A percentile compares a stretch with the other conserved stretches of the same genome.
Conservation (phyloP, 108 stramenopile species). For the Cylindrotheca closterium region DNA sequence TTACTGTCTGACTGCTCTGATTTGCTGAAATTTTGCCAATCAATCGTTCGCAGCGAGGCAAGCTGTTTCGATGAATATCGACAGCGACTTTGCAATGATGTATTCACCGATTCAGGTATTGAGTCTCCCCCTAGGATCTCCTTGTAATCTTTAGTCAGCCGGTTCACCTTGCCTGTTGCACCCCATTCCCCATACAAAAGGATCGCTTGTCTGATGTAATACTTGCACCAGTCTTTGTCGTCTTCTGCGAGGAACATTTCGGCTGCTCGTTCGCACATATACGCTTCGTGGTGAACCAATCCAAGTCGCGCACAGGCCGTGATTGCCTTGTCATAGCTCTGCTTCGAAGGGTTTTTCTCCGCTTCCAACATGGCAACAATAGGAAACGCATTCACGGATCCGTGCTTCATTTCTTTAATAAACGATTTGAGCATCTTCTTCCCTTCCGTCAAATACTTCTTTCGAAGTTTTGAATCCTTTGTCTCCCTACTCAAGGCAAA, state of each 20-base stretch:
- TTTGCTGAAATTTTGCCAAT: constrained; percentile 8
- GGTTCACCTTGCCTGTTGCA: constrained; percentile 34
- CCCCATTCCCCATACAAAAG: constrained; percentile 48
- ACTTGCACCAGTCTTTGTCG: constrained; percentile 25
- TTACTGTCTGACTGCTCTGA: too few species aligned
- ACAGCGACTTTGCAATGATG: constrained; percentile 24
- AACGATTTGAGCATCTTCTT: constrained; percentile 24
- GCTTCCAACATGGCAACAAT: constrained; percentile 24
- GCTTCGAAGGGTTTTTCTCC: constrained; percentile 32
- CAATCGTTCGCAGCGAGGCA: constrained; percentile 10
- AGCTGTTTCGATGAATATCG: constrained; percentile 21
- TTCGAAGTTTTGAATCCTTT: not conserved
- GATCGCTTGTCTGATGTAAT: constrained; percentile 29
- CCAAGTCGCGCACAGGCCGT: constrained; percentile 27
- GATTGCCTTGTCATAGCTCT: constrained; percentile 32
- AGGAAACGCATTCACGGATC: constrained; percentile 22
- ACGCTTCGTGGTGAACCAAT: constrained; percentile 29
- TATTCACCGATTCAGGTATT: constrained; percentile 7
- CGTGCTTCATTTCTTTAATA: constrained; percentile 16
- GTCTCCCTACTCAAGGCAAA: constrained; percentile 1
- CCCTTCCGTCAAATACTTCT: constrained; percentile 9
- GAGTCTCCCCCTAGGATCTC: constrained; percentile 12
- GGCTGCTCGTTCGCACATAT: constrained; percentile 36
- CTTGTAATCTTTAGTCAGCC: constrained; percentile 5
- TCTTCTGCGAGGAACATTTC: constrained; percentile 20